Base-by-base conservation (phyloP, 108 stramenopile genomes). In the Nitzschia sp. region DNA sequence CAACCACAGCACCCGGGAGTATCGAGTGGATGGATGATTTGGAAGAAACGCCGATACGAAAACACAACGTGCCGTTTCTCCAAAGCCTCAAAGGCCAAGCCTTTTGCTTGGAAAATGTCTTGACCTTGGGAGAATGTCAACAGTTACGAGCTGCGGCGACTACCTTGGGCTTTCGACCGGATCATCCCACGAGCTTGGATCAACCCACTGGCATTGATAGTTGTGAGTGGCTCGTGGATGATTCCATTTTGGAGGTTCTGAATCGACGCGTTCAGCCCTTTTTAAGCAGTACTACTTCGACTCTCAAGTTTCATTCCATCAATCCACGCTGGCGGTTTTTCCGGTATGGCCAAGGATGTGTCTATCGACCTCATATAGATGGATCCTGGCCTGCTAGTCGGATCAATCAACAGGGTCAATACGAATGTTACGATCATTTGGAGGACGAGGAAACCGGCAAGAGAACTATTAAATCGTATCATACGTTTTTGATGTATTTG, bases 301-400 rank as follows among this genome's bases (percentile, higher is more conserved):
- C 29, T 1, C 17, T 67, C 21, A 30, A 18, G 24, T 45, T 64
- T 23, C n/a, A 54, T 57, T 85, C 84, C 13, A 55, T 89, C 21
- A 89, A 89, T 66, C 64, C 70, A 19, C 63, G 85, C 13, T 89
- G 85, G 80, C 57, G 87, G 25, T 75, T 84, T 29, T 89, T 80
- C 69, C 74, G 81, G 26, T 89, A 89, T 54, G 73, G 68, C 3
- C 66, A 77, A 30, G 76, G 62, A 4, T 64, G 73, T 33, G 73
- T 82, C 33, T 89, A 86, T 66, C 72, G 88, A 49, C 85, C 85
- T 18, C 88, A 89, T 59, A 77, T 86, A 11, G 88, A 89, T 76
- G 88, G 88, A 29, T 74, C 81, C 9, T 89, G 88, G 88, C 82
- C 85, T 11, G 72, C 45, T 23, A 74, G 74, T 31, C 72, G 76